Conservation (phyloP, 306 rosid species). For the cucumber (Cucumis sativus) region Cucumber_9930_V3 NC_026655.2:31661501-31662000, state of each 20-base stretch:
- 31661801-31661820: background rate
- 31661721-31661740: background rate
- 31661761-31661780: too few species aligned
- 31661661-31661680: background rate
- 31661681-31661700: background rate
- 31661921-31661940: background rate
- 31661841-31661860: background rate
- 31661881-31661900: background rate
- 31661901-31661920: background rate
- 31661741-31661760: background rate
- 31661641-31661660: background rate
- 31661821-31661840: background rate
- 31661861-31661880: background rate
- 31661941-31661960: background rate
- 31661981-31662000: background rate
- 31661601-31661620: background rate
- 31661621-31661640: conserved; percentile 11
- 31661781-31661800: too few species aligned
- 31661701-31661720: too few species aligned
- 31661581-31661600: background rate
- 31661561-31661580: background rate
- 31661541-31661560: conserved; percentile 43
- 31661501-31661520: conserved; percentile 17
- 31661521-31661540: conserved; percentile 16
- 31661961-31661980: background rate